Percentiles rank a stretch among this genome's conserved stretches.
These are phyloP conservation scores for Kazachstania sp. DNA, from an alignment of 1,139 yeast genomes.

Conservation along the genomic window DNA sequence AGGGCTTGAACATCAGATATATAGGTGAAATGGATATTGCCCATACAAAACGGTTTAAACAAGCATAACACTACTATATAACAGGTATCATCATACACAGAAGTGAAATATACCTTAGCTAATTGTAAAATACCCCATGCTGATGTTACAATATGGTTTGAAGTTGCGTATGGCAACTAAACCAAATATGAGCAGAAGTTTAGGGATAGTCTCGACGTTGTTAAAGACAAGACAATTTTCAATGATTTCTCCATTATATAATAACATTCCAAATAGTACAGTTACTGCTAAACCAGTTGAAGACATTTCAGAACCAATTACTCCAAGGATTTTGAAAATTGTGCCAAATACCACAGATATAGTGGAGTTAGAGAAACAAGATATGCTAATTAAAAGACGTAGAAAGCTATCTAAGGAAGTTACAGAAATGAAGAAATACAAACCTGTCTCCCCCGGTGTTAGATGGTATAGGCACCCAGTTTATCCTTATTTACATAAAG, in stretches of 20 bases:
- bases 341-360: slow-evolving; percentile 38
- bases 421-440: slow-evolving; percentile 63
- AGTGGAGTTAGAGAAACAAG: slow-evolving; percentile 75
- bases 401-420: slow-evolving; percentile 62
- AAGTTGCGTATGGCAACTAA: no score
- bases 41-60: no score
- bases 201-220: background rate
- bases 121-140: no score
- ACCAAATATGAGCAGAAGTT: no score
- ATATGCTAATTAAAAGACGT: slow-evolving; percentile 61
- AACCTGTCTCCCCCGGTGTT: slow-evolving; percentile 79
- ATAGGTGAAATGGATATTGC: no score
- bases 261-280: no score
- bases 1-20: no score
- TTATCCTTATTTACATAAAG: slow-evolving; percentile 79
- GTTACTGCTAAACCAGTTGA: background rate
- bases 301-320: slow-evolving; percentile 3
- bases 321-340: slow-evolving; percentile 29
- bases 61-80: no score
- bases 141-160: no score
- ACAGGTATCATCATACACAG: no score
- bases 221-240: background rate
- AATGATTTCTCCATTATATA: background rate
- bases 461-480: slow-evolving; percentile 86
- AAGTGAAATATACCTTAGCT: no score